phyloP scores from a whole-genome alignment of 2,329 filamentous ascomycete genomes.

The Xylariaceae sp. region DNA sequence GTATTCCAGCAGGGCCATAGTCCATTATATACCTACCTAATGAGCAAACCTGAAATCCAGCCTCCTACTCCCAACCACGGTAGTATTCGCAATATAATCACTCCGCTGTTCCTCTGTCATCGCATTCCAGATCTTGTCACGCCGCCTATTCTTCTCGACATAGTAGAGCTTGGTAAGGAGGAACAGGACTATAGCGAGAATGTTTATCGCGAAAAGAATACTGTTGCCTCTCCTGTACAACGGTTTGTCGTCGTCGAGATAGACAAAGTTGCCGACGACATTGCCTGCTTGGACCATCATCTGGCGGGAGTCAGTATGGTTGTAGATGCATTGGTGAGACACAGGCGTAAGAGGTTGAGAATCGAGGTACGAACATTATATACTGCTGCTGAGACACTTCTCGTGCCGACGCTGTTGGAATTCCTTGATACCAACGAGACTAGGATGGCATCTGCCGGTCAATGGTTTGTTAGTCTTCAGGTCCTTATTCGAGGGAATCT shows the following conservation, averaged over 20 bases:
- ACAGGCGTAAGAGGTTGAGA: not conserved
- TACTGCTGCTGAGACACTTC: constrained; percentile 52
- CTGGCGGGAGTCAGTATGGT: not conserved
- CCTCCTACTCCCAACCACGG: constrained; percentile 38
- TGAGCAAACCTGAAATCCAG: constrained; percentile 40
- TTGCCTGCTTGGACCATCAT: constrained; percentile 36
- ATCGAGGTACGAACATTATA: constrained; percentile 44
- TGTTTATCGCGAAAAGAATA: constrained; percentile 45
- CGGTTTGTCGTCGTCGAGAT: constrained; percentile 49
- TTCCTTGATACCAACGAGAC: constrained; percentile 56
- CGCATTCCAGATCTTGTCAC: constrained; percentile 42
- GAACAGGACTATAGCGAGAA: constrained; percentile 46
- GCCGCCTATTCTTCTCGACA: constrained; percentile 42
- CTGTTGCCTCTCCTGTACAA: constrained; percentile 50
- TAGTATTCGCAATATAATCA: constrained; percentile 41
- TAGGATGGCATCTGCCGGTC: constrained; percentile 45
- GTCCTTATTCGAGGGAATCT: not conserved
- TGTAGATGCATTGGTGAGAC: not conserved
- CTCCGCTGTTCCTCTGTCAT: constrained; percentile 44
- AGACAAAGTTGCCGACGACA: constrained; percentile 40
- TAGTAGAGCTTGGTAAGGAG: constrained; percentile 49
- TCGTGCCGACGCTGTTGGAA: constrained; percentile 52
- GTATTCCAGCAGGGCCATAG: no score
- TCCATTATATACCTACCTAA: constrained; percentile 14
- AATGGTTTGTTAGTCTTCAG: not conserved